A percentile compares a stretch with the other conserved stretches of the same genome.
These are phyloP conservation scores for Stramenopiles sp. DNA, from an alignment of 352 stramenopile genomes.

Conservation along the genomic window DNA sequence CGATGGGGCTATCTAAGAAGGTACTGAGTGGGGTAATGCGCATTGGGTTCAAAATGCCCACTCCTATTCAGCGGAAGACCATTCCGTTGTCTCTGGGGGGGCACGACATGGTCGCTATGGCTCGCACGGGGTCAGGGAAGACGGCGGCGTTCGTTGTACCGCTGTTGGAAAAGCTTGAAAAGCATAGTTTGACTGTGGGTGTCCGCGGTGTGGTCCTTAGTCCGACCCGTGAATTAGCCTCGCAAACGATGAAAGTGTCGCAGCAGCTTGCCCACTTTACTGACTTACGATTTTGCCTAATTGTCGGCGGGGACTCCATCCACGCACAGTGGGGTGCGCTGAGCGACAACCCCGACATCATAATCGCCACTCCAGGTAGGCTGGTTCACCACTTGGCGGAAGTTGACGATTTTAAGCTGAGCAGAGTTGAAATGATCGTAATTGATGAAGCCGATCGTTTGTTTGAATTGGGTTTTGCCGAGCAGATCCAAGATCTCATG, in stretches of 20 bases:
- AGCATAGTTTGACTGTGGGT: slow-evolving; percentile 63
- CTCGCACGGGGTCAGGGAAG: slow-evolving; percentile 89
- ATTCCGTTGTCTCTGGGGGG: slow-evolving; percentile 84
- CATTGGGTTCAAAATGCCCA: slow-evolving; percentile 90
- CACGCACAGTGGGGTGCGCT: slow-evolving; percentile 92
- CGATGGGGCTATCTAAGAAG: slow-evolving; percentile 44
- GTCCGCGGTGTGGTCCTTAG: slow-evolving; percentile 67
- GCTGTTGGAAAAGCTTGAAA: slow-evolving; percentile 86
- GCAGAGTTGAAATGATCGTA: slow-evolving; percentile 68
- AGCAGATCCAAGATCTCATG: slow-evolving; percentile 83
- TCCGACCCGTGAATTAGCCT: slow-evolving; percentile 91
- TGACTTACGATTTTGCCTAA: slow-evolving; percentile 61
- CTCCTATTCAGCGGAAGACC: slow-evolving; percentile 94
- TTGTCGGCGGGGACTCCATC: slow-evolving; percentile 92
- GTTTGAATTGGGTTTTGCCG: slow-evolving; percentile 98
- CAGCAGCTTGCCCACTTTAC: slow-evolving; percentile 74
- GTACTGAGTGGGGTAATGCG: slow-evolving; percentile 62
- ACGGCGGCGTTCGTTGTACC: slow-evolving; percentile 93
- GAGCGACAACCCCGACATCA: slow-evolving; percentile 66
- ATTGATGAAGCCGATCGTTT: slow-evolving; percentile 98
- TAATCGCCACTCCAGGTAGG: slow-evolving; percentile 78
- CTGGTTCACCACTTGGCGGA: slow-evolving; percentile 80
- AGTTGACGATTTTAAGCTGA: slow-evolving; percentile 75
- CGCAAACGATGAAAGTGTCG: slow-evolving; percentile 79
- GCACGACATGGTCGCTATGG: slow-evolving; percentile 93